Conservation (phyloP, 148 eudicot species). For the Salicornia ramosissima region DNA sequence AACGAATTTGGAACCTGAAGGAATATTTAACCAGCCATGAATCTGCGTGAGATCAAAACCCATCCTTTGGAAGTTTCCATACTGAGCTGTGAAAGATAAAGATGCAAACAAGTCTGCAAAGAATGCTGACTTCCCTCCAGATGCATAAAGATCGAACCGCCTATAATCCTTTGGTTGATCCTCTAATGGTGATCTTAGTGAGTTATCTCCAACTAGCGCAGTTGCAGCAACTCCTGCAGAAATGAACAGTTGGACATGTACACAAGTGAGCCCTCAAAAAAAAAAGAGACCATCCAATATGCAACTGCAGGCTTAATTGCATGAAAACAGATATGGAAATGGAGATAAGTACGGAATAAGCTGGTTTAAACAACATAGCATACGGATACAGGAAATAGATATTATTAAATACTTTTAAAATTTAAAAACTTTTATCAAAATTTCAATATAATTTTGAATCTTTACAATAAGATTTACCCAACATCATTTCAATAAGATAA, state of each 20-base stretch:
- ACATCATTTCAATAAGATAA: too few species aligned
- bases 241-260: background rate
- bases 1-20: slow-evolving; percentile 71
- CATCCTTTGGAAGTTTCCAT: slow-evolving; percentile 74
- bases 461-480: too few species aligned
- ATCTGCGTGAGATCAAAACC: slow-evolving; percentile 68
- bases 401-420: too few species aligned
- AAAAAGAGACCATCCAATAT: background rate
- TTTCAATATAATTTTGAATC: too few species aligned
- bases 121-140: slow-evolving; percentile 45
- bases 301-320: background rate
- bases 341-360: background rate
- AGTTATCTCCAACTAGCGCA: slow-evolving; percentile 55
- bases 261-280: background rate
- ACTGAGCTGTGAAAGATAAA: slow-evolving; percentile 64
- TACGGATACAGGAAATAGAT: too few species aligned
- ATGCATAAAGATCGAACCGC: slow-evolving; percentile 38
- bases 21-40: slow-evolving; percentile 58
- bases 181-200: slow-evolving; percentile 32
- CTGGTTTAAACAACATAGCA: too few species aligned
- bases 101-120: slow-evolving; percentile 62
- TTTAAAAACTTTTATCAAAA: too few species aligned
- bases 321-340: background rate
- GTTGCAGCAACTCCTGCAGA: slow-evolving; percentile 61
- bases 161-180: slow-evolving; percentile 37